phyloP scores from a whole-genome alignment of 2,329 filamentous ascomycete species.

The Cucurbitaria berberidis region DNA sequence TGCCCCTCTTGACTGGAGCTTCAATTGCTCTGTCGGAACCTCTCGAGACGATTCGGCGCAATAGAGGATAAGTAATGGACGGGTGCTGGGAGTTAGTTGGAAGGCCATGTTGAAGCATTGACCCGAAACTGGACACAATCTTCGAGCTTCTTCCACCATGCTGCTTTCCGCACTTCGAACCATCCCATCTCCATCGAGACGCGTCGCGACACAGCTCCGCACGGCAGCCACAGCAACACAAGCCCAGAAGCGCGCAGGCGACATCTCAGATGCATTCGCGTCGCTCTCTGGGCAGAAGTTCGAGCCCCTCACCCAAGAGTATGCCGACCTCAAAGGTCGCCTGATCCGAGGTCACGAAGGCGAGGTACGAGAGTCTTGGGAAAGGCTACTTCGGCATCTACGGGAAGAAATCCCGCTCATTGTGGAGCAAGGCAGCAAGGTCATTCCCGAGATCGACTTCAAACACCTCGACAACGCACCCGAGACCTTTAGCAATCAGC shows the following conservation, averaged over 20 bases:
- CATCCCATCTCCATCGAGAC: slow-evolving; percentile 30
- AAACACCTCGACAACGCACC: slow-evolving; percentile 56
- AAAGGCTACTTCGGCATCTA: slow-evolving; percentile 51
- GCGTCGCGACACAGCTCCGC: slow-evolving; percentile 29
- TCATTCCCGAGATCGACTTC: slow-evolving; percentile 57
- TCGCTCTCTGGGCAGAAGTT: slow-evolving; percentile 57
- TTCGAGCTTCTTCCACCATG: slow-evolving; percentile 28
- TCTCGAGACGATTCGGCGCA: slow-evolving; percentile 10
- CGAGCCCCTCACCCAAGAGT: slow-evolving; percentile 52
- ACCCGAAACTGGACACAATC: background rate
- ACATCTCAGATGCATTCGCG: slow-evolving; percentile 59
- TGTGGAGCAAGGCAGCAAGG: slow-evolving; percentile 48
- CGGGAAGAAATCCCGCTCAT: slow-evolving; percentile 55
- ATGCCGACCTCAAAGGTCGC: slow-evolving; percentile 53
- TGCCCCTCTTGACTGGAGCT: slow-evolving; percentile 15
- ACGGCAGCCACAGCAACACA: slow-evolving; percentile 40
- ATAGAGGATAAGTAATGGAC: slow-evolving; percentile 27
- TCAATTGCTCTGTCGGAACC: slow-evolving; percentile 26
- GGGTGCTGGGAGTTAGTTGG: slow-evolving; percentile 12
- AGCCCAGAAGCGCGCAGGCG: slow-evolving; percentile 54
- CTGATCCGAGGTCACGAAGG: slow-evolving; percentile 57
- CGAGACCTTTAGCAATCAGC: slow-evolving; percentile 62
- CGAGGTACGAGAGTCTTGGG: slow-evolving; percentile 55
- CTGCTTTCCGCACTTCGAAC: slow-evolving; percentile 39
- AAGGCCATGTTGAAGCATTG: slow-evolving; percentile 14